Evolutionary conservation across 345 rosid species (phyloP).

Genomic region (Nephelium lappaceum): DNA sequence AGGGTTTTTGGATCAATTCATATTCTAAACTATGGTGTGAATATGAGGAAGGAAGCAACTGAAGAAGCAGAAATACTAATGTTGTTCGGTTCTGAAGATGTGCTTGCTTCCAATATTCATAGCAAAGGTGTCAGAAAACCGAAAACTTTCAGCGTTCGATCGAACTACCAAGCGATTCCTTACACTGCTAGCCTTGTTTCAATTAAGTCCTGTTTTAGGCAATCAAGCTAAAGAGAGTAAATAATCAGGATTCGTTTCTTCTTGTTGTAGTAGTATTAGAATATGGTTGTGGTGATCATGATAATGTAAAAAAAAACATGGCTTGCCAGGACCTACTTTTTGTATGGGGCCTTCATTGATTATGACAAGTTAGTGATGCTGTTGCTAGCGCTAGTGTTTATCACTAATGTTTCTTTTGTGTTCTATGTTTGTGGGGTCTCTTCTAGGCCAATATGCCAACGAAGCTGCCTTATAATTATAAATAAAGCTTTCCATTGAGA

Average conservation of each 20-base stretch:
- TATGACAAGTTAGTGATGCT: constrained; percentile 39
- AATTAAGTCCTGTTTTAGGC: not conserved
- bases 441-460: constrained; percentile 42
- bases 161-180: constrained; percentile 31
- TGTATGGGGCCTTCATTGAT: constrained; percentile 18
- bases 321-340: constrained; percentile 2
- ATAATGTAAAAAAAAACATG: constrained; percentile 1
- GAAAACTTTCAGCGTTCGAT: not conserved
- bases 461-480: constrained; percentile 29
- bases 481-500: not conserved
- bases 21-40: not conserved
- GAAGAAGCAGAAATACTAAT: constrained; percentile 23
- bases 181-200: constrained; percentile 9
- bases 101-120: constrained; percentile 32
- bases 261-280: not conserved
- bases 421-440: constrained; percentile 41
- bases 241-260: not conserved
- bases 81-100: constrained; percentile 6
- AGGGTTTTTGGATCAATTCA: constrained; percentile 8
- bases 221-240: not conserved
- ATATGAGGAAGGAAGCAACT: constrained; percentile 18
- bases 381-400: constrained; percentile 33
- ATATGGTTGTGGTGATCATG: not conserved
- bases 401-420: constrained; percentile 18
- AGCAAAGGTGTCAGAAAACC: constrained; percentile 9